phyloP scores from a whole-genome alignment of 2,329 filamentous ascomycete species.

The Fusarium protoensiforme region DNA sequence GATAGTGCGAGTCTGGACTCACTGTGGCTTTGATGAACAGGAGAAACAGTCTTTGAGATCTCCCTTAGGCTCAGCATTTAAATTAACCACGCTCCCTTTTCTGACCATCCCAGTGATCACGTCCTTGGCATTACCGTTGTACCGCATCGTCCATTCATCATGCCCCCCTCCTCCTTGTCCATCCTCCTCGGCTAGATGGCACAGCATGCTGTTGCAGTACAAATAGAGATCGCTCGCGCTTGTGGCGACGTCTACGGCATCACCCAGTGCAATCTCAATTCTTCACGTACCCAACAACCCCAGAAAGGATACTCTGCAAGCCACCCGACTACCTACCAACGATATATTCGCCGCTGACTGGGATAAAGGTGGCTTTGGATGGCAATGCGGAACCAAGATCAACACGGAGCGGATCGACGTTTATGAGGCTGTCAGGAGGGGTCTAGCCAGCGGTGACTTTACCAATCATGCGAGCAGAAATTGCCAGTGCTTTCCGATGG shows the following conservation, averaged over 20 bases:
- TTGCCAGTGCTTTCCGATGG: slow-evolving; percentile 2
- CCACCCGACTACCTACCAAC: too few relatives aligned
- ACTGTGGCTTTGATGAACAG: background rate
- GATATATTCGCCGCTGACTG: rapidly evolving
- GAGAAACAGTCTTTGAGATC: background rate
- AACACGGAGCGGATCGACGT: background rate
- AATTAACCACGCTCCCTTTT: background rate
- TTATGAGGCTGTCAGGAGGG: background rate
- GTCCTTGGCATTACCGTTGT: background rate
- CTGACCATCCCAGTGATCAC: too few relatives aligned
- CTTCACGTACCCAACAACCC: background rate
- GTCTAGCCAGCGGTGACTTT: background rate
- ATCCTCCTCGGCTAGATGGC: background rate
- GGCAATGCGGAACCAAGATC: background rate
- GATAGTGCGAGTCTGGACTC: background rate
- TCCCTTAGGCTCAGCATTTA: background rate
- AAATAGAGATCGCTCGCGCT: background rate
- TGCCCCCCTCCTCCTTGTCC: background rate
- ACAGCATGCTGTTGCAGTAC: background rate
- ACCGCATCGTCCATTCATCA: background rate
- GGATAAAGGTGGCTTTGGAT: background rate
- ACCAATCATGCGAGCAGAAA: background rate
- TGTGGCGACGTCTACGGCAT: background rate
- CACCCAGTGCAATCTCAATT: background rate
- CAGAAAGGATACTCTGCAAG: background rate